Conservation (phyloP, 2,329 filamentous ascomycete species). For the Aspergillus ochraceoroseus region DNA sequence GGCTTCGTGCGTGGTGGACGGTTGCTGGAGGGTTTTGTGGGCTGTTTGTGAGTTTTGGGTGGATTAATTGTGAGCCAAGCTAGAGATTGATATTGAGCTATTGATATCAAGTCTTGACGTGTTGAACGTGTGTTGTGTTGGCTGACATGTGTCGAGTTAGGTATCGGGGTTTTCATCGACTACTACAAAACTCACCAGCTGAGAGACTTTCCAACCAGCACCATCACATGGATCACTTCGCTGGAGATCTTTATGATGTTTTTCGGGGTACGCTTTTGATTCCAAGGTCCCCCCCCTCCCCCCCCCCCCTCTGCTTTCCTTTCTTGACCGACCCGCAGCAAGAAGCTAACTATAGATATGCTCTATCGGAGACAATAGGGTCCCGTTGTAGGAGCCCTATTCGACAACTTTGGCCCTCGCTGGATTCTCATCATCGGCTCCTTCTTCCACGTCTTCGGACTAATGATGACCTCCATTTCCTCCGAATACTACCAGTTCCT, state of each 20-base stretch:
- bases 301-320: too few species aligned
- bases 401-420: conserved; percentile 59
- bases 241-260: conserved; percentile 17
- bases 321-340: too few species aligned
- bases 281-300: neutral
- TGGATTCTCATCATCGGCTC: conserved; percentile 49
- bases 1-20: conserved; percentile 37
- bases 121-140: too few species aligned
- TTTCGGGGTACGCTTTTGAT: conserved; percentile 11
- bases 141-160: conserved; percentile 9
- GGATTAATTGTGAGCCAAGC: conserved; percentile 44
- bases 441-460: conserved; percentile 52
- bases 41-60: conserved; percentile 50
- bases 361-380: conserved; percentile 10
- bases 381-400: conserved; percentile 14
- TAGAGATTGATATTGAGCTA: neutral
- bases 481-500: conserved; percentile 53
- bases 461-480: conserved; percentile 54
- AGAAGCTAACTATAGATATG: too few species aligned
- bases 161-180: conserved; percentile 28
- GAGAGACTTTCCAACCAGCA: conserved; percentile 8
- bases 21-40: conserved; percentile 49
- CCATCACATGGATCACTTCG: conserved; percentile 17
- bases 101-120: too few species aligned
- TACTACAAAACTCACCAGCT: conserved; percentile 20